Base-by-base conservation (phyloP, 2,329 filamentous ascomycete species). In the Epichloe hybrida region DNA sequence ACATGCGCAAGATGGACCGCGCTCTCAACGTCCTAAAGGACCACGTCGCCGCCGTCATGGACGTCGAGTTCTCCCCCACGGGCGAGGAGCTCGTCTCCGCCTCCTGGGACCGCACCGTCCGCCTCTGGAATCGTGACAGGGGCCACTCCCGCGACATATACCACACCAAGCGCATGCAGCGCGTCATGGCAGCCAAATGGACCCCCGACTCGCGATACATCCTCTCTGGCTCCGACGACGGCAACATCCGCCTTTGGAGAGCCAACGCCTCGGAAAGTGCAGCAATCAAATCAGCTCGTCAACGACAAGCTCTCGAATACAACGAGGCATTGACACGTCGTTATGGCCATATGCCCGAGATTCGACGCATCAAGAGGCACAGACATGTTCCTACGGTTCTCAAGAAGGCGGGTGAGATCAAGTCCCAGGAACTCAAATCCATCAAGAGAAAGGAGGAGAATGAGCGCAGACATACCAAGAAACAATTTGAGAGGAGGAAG, bases 151-250 rank as follows among this genome's bases (percentile, higher is more conserved):
- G 90, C 59, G 93, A 98, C 63, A 82, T 96, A 46, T 98, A 97
- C 69, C 90, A 97, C 72, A 97, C 93, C 17, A 95, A 96, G 70
- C 83, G 93, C 56, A 96, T 96, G 91, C 91, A 97, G 72, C 80
- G 91, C 58, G 89, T 96, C 51, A 94, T 94, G 71, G 83, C 84
- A 9, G 82, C 82, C 46, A 80, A 79, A 54, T 97, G 86, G 76
- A 93, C 89, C 0, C 86, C 89, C 5, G 93, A 98, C 66, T 83
- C 85, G 57, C 87, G 87, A 60, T 98, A 95, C 65, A 71, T 98
- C 21, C 77, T 98, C 45, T 89, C 86, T 5, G 93, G 91, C 42
- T 93, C 86, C 13, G 93, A 97, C 64, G 93, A 97, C 64, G 93
- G 93, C 56, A 95, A 96, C 64, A 77, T 75, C 49, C 69, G 91